Evolutionary conservation across 805 yeast genomes (phyloP).

Genomic region (Kodamaea neixiangensis): DNA sequence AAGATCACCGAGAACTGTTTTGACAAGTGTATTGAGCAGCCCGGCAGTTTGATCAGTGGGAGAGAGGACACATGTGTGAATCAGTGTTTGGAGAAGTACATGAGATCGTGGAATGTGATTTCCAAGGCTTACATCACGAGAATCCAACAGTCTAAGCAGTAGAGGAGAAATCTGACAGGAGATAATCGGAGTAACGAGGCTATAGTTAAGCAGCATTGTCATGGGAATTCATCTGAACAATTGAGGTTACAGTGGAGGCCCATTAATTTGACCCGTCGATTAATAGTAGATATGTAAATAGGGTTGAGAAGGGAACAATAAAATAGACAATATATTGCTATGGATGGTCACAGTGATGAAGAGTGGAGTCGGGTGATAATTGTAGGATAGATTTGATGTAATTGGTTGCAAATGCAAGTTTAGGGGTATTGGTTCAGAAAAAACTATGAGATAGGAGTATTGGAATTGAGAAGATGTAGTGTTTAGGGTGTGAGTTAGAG

Average conservation of each 20-base stretch:
- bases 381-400: background rate
- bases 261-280: background rate
- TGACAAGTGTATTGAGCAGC: conserved; percentile 69
- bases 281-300: background rate
- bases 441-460: too few relatives aligned
- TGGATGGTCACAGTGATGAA: background rate
- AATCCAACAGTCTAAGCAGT: conserved; percentile 54
- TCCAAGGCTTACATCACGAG: conserved; percentile 76
- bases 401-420: background rate
- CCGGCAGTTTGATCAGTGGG: conserved; percentile 49
- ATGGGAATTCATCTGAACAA: background rate
- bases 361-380: background rate
- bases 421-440: too few relatives aligned
- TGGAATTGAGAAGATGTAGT: too few relatives aligned
- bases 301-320: conserved; percentile 1
- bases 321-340: background rate
- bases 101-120: conserved; percentile 87
- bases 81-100: conserved; percentile 81
- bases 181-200: background rate
- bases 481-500: too few relatives aligned
- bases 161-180: background rate
- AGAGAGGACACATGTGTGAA: conserved; percentile 68
- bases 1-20: conserved; percentile 87
- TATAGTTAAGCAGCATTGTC: background rate
- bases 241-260: background rate